phyloP scores from a whole-genome alignment of 345 rosid genomes.

The Stellera chamaejasme region DNA sequence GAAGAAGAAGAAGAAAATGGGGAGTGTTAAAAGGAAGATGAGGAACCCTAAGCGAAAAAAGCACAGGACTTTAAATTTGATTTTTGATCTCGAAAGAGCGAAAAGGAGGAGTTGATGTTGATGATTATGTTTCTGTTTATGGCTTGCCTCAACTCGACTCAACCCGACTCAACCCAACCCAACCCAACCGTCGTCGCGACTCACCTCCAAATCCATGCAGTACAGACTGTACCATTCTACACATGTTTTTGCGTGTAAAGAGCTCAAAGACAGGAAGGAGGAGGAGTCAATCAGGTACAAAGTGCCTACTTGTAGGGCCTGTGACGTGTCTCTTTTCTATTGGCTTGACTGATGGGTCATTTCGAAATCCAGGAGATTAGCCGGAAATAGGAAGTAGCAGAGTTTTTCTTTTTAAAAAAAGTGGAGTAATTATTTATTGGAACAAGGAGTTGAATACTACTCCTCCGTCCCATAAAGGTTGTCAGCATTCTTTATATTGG shows the following conservation, averaged over 20 bases:
- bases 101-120: too few species aligned
- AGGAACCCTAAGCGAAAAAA: not conserved
- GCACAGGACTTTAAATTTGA: too few species aligned
- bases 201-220: not conserved
- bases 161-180: not conserved
- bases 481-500: too few species aligned
- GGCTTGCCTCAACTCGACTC: not conserved
- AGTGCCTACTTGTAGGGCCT: not conserved
- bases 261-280: not conserved
- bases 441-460: too few species aligned
- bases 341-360: not conserved
- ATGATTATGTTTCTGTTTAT: not conserved
- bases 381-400: slow-evolving; percentile 2
- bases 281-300: not conserved
- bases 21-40: not conserved
- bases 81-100: not conserved
- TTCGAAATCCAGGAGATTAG: not conserved
- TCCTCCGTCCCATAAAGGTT: too few species aligned
- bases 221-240: slow-evolving; percentile 10
- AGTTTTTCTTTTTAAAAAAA: not conserved
- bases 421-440: too few species aligned
- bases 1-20: not conserved
- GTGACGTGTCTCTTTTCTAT: not conserved
- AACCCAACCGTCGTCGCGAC: not conserved
- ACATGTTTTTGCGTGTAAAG: not conserved